A percentile compares a stretch with the other conserved stretches of the same genome.
phyloP scores from a whole-genome alignment of 2,329 filamentous ascomycete genomes.

The Alternaria ventricosa region DNA sequence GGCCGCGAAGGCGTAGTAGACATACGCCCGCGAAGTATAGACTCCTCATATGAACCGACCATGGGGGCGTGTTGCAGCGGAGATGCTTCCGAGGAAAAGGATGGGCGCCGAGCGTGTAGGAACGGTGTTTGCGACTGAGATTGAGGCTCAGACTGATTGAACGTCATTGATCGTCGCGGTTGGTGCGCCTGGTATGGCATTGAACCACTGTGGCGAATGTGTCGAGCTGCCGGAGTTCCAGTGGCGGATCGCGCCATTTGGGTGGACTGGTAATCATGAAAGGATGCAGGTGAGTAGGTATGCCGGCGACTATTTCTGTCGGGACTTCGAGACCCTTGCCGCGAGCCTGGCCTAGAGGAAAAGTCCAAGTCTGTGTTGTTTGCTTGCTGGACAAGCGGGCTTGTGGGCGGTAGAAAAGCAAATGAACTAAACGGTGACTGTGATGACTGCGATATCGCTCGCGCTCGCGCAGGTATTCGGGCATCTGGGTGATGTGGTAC shows the following conservation, averaged over 20 bases:
- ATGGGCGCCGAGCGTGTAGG: conserved; percentile 67
- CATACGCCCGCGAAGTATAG: conserved; percentile 93
- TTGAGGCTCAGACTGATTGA: conserved; percentile 49
- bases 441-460: conserved; percentile 64
- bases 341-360: conserved; percentile 52
- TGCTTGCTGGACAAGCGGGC: conserved; percentile 86
- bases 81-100: conserved; percentile 74
- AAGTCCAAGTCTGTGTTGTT: conserved; percentile 81
- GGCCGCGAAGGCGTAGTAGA: conserved; percentile 94
- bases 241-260: conserved; percentile 41
- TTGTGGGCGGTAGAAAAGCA: conserved; percentile 85
- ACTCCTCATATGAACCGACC: conserved; percentile 98
- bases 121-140: conserved; percentile 55
- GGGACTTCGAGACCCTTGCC: conserved; percentile 49
- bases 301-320: conserved; percentile 68
- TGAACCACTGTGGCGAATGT: conserved; percentile 64
- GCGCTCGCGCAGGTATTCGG: conserved; percentile 48
- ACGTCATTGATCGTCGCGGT: conserved; percentile 75
- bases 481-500: conserved; percentile 24
- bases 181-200: conserved; percentile 79
- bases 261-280: conserved; percentile 58
- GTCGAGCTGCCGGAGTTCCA: conserved; percentile 40
- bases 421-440: conserved; percentile 78
- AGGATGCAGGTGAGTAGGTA: conserved; percentile 70
- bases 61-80: conserved; percentile 89